phyloP scores from a whole-genome alignment of 106 monocot genomes.

The Posidonia australis region DNA sequence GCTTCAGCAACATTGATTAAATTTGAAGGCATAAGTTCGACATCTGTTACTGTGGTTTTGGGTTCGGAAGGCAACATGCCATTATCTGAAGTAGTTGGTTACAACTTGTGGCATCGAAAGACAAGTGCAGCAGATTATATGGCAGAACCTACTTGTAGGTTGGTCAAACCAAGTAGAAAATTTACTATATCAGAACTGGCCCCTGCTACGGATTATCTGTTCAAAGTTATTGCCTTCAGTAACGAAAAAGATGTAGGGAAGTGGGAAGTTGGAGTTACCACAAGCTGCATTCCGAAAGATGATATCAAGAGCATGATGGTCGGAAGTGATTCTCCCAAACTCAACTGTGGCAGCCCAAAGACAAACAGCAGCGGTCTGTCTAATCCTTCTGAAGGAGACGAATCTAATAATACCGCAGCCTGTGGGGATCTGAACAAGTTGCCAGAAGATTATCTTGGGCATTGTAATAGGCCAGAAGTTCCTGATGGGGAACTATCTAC shows the following conservation, averaged over 20 bases:
- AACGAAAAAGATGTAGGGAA: slow-evolving; percentile 26
- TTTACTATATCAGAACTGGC: slow-evolving; percentile 20
- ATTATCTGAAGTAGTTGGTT: slow-evolving; percentile 23
- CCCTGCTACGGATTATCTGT: slow-evolving; percentile 31
- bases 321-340: neutral
- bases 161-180: slow-evolving; percentile 19
- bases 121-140: slow-evolving; percentile 24
- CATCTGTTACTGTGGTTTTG: slow-evolving; percentile 29
- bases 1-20: slow-evolving; percentile 20
- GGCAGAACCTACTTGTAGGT: slow-evolving; percentile 16
- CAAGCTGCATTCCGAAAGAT: slow-evolving; percentile 11
- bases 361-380: slow-evolving; percentile 47
- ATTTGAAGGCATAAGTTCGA: slow-evolving; percentile 35
- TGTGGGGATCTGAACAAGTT: slow-evolving; percentile 54
- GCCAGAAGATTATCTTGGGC: slow-evolving; percentile 23
- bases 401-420: slow-evolving; percentile 33
- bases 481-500: slow-evolving; percentile 17
- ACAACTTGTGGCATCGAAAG: slow-evolving; percentile 34
- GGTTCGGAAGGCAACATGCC: slow-evolving; percentile 11
- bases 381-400: slow-evolving; percentile 46
- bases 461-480: slow-evolving; percentile 29
- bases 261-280: slow-evolving; percentile 33
- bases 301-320: slow-evolving; percentile 4
- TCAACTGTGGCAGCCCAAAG: slow-evolving; percentile 20
- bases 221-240: slow-evolving; percentile 29